phyloP scores from a whole-genome alignment of 176 grass and related monocot genomes.

The Triticum timopheevii region DNA sequence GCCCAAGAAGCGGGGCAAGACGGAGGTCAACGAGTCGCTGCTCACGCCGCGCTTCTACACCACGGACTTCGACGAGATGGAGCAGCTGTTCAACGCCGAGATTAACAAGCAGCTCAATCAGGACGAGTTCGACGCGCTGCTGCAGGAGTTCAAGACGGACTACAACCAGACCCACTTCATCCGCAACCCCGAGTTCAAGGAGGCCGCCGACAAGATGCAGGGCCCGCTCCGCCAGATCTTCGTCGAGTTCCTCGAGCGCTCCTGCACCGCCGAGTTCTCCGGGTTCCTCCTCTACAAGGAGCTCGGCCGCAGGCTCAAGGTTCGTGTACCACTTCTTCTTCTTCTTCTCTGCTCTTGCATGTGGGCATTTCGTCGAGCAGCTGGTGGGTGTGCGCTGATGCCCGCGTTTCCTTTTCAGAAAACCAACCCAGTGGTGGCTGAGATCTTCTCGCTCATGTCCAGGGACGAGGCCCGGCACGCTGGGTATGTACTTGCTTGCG shows the following conservation, averaged over 20 bases:
- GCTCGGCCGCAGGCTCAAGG: conserved; percentile 93
- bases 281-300: conserved; percentile 98
- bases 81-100: conserved; percentile 89
- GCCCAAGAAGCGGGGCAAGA: conserved; percentile 60
- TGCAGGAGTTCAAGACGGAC: conserved; percentile 98
- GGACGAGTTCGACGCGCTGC: conserved; percentile 86
- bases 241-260: conserved; percentile 97
- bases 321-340: not conserved
- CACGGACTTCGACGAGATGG: conserved; percentile 98
- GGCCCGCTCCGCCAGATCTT: conserved; percentile 86
- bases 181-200: conserved; percentile 92
- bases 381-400: conserved; percentile 15
- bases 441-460: conserved; percentile 99
- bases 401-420: conserved; percentile 53
- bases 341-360: not conserved
- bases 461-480: conserved; percentile 97
- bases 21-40: conserved; percentile 80
- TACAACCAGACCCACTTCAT: conserved; percentile 99
- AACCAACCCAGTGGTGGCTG: conserved; percentile 96
- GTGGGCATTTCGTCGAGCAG: conserved; percentile 20
- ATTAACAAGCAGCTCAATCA: conserved; percentile 97
- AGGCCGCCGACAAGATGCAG: conserved; percentile 80
- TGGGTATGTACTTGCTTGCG: conserved; percentile 50
- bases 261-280: conserved; percentile 96
- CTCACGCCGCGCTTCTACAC: conserved; percentile 94